phyloP scores from a whole-genome alignment of 2,329 filamentous ascomycete species.

The Alternaria ethzedia region DNA sequence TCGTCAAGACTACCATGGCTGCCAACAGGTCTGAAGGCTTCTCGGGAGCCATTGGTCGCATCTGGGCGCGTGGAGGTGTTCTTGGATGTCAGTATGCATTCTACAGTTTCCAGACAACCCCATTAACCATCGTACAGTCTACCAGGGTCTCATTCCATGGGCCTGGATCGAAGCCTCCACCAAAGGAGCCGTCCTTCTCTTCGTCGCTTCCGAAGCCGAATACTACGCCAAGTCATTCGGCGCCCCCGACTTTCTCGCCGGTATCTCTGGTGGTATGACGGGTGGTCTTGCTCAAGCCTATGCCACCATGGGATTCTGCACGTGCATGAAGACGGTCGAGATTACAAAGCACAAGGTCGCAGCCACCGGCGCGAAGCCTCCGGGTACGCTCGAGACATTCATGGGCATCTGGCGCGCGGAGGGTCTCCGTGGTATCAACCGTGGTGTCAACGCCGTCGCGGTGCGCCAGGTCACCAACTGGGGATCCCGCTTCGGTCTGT shows the following conservation, averaged over 20 bases:
- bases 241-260: conserved; percentile 83
- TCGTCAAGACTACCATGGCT: conserved; percentile 99
- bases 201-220: conserved; percentile 97
- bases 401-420: conserved; percentile 96
- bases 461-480: conserved; percentile 99
- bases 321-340: conserved; percentile 99
- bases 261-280: conserved; percentile 88
- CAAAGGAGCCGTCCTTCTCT: conserved; percentile 98
- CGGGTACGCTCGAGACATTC: conserved; percentile 92
- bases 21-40: conserved; percentile 93
- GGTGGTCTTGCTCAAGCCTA: conserved; percentile 98
- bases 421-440: conserved; percentile 95
- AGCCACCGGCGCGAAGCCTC: conserved; percentile 79
- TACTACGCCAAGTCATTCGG: conserved; percentile 87
- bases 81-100: conserved; percentile 80
- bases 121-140: conserved; percentile 67
- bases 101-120: conserved; percentile 46
- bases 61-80: conserved; percentile 93
- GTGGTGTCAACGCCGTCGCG: conserved; percentile 96
- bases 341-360: conserved; percentile 98
- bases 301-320: conserved; percentile 99
- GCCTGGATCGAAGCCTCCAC: conserved; percentile 99
- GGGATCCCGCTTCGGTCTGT: conserved; percentile 94
- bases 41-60: conserved; percentile 76
- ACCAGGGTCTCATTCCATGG: conserved; percentile 93